Evolutionary conservation across 169 alveolate genomes (phyloP), one percentile per base, ranked within the genome.

Genomic region (Condylostoma magnum): DNA sequence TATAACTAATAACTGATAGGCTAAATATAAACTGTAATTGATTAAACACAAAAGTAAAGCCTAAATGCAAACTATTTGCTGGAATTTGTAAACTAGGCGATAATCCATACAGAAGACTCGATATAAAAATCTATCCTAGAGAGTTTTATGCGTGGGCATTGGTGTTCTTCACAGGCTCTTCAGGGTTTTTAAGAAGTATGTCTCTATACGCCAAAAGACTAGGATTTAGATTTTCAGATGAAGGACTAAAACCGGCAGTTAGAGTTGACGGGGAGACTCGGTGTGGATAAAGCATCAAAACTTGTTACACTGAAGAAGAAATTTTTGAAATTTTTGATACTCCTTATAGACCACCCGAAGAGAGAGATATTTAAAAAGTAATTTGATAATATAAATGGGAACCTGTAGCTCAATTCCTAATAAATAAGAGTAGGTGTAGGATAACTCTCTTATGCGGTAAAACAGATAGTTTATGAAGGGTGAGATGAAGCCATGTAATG

Each of bases 121-220:
- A 93, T 78, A 82, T 93, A 22, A 93, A 93, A 74, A 89, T 80
- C 0, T 93, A 93, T 67, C 94, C 94, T 15, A 78, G 69, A 54
- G 74, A 69, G 10, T 67, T 63, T 33, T 87, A 50, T 77, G 94
- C 91, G 20, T 89, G 76, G 79, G 95, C 97, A 4, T 57, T 89
- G 15, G 73, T 93, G 69, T 90, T 90, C 74, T 93, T 93, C 74
- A 93, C 97, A 25, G 96, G 97, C 31, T 77, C 92, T 55, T 95
- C 90, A 20, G 74, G 76, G 69, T 93, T 86, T 80, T 89, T 89
- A 69, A 83, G 95, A 69, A 75, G 91, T 43, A 76, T 86, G 85
- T 86, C 95, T 57, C 57, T 80, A 30, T 89, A 76, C 78, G 95
- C 95, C 6, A 77, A 85, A 69, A 69, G 79, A 65, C 67, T 66